These are phyloP conservation scores for Hypoxylon sp. DNA, from an alignment of 2,329 filamentous ascomycete genomes.

Conservation along the genomic window DNA sequence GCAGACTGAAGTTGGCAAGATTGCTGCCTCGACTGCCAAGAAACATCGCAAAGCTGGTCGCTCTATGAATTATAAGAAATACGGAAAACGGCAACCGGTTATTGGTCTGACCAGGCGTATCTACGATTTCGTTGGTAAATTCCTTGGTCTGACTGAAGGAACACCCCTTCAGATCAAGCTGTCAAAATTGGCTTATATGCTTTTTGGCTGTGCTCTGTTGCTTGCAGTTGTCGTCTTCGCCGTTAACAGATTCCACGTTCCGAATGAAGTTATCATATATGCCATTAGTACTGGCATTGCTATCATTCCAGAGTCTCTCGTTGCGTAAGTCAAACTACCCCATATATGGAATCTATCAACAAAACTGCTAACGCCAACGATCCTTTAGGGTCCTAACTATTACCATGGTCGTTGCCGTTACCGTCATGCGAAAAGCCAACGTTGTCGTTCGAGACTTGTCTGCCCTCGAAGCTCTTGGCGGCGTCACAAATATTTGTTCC, in stretches of 20 bases:
- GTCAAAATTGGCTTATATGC: conserved; percentile 80
- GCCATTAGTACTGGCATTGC: conserved; percentile 72
- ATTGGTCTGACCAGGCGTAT: conserved; percentile 63
- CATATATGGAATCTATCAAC: background rate
- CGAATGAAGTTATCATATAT: conserved; percentile 70
- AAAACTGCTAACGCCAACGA: conserved; percentile 36
- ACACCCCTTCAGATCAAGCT: conserved; percentile 85
- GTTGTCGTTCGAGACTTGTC: conserved; percentile 77
- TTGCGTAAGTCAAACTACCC: conserved; percentile 63
- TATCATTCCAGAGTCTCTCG: conserved; percentile 75
- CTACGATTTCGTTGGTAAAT: conserved; percentile 68
- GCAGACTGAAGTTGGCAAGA: conserved; percentile 78
- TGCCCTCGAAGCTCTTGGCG: conserved; percentile 77
- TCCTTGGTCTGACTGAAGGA: conserved; percentile 74
- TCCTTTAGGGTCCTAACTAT: conserved; percentile 72
- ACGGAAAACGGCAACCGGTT: conserved; percentile 65
- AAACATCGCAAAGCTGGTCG: conserved; percentile 69
- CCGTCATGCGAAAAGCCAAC: conserved; percentile 74
- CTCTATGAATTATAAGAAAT: conserved; percentile 68
- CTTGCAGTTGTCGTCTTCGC: conserved; percentile 72
- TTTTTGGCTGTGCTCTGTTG: conserved; percentile 78
- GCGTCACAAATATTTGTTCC: conserved; percentile 80
- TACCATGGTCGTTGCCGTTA: conserved; percentile 77
- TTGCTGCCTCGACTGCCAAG: conserved; percentile 70
- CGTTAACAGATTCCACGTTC: conserved; percentile 67